Evolutionary conservation across 192 early-diverging fungal genomes (phyloP).

Genomic region (Podila clonocystis): DNA sequence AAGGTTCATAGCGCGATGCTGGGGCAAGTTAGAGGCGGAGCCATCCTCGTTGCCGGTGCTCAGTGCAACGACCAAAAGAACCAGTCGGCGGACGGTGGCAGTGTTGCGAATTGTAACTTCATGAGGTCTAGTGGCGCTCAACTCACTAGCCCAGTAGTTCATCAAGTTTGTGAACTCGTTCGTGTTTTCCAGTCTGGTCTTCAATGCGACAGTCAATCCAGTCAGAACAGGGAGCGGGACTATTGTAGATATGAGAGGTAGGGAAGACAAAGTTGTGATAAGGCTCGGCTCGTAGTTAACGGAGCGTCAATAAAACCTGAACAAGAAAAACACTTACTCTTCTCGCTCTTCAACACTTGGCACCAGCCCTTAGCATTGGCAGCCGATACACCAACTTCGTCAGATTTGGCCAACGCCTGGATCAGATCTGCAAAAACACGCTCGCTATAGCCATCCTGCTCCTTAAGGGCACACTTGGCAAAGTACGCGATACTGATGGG

Average conservation of each 20-base stretch:
- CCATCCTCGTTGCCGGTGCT: background rate
- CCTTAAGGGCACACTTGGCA: constrained; percentile 21
- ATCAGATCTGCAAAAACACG: constrained; percentile 36
- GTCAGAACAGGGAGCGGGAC: constrained; percentile 23
- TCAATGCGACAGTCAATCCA: constrained; percentile 27
- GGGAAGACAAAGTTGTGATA: background rate
- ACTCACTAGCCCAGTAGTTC: constrained; percentile 41
- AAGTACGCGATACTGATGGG: constrained; percentile 6
- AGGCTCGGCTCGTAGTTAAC: background rate
- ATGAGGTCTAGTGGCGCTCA: constrained; percentile 9
- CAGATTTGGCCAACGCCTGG: constrained; percentile 16
- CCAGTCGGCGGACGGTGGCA: constrained; percentile 24
- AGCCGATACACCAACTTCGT: constrained; percentile 7
- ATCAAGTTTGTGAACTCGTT: constrained; percentile 42
- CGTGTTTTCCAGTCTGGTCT: constrained; percentile 28
- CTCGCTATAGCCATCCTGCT: constrained; percentile 35
- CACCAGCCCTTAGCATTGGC: constrained; percentile 39
- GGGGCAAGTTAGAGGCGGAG: constrained; percentile 35
- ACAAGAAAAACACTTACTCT: constrained; percentile 21
- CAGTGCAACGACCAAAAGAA: constrained; percentile 22
- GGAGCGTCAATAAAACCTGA: background rate
- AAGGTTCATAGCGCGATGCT: constrained; percentile 49
- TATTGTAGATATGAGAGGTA: background rate
- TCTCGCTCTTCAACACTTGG: constrained; percentile 32
- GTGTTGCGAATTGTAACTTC: constrained; percentile 15